Percentiles rank a stretch among this genome's conserved stretches.
phyloP scores from a whole-genome alignment of 805 yeast genomes.

The Saturnispora sanitii region DNA sequence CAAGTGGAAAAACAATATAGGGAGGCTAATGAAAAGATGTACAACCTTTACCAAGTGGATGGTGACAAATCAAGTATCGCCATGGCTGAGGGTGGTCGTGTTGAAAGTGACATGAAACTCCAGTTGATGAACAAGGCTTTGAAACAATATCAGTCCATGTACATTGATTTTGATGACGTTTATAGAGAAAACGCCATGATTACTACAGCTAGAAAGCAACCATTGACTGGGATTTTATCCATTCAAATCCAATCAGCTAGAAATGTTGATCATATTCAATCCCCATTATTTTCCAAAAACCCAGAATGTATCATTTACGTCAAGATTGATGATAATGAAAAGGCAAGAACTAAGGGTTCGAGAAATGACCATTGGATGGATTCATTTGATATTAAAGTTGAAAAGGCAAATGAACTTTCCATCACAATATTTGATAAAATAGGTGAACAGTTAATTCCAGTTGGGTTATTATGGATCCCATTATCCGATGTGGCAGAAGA shows the following conservation, averaged over 20 bases:
- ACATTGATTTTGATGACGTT: slow-evolving; percentile 59
- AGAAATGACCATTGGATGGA: slow-evolving; percentile 79
- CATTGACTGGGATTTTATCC: slow-evolving; percentile 70
- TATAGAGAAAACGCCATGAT: slow-evolving; percentile 56
- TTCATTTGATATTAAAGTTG: slow-evolving; percentile 69
- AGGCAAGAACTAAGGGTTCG: slow-evolving; percentile 64
- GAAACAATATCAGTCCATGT: slow-evolving; percentile 84
- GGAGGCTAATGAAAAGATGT: slow-evolving; percentile 85
- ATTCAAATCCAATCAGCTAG: slow-evolving; percentile 68
- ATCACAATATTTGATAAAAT: slow-evolving; percentile 76
- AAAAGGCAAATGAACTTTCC: slow-evolving; percentile 87
- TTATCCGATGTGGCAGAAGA: slow-evolving; percentile 91
- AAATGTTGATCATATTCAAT: slow-evolving; percentile 87
- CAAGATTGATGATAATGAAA: slow-evolving; percentile 82
- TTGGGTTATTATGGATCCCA: slow-evolving; percentile 86
- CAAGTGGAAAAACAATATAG: slow-evolving; percentile 91
- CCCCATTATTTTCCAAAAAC: slow-evolving; percentile 65
- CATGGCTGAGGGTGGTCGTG: slow-evolving; percentile 81
- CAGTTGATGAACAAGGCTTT: slow-evolving; percentile 74
- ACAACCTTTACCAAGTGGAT: slow-evolving; percentile 76
- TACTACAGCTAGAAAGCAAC: slow-evolving; percentile 68
- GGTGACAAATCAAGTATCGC: slow-evolving; percentile 80
- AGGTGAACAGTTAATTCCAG: slow-evolving; percentile 64
- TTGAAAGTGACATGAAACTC: slow-evolving; percentile 78
- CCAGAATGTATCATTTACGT: slow-evolving; percentile 73